Percentiles rank a stretch among this genome's conserved stretches.
phyloP scores from a whole-genome alignment of 192 early-diverging fungal genomes.

The Gryganskiella cystojenkinii region DNA sequence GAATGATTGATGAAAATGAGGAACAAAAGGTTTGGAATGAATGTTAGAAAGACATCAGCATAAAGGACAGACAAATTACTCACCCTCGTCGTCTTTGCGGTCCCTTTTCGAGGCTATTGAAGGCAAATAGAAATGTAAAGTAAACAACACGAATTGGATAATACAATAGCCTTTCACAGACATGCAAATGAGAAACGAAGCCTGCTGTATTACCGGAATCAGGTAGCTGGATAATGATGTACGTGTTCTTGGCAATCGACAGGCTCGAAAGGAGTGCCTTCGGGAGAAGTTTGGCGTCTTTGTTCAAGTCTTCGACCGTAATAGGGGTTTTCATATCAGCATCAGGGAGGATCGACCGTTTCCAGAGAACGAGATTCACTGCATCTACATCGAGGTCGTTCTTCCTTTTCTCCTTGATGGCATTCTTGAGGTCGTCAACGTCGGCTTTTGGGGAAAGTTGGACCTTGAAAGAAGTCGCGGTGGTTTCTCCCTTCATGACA shows the following conservation, averaged over 20 bases:
- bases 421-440: slow-evolving; percentile 18
- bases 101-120: slow-evolving; percentile 15
- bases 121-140: slow-evolving; percentile 2
- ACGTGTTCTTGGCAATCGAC: neutral
- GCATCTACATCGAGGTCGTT: slow-evolving; percentile 1
- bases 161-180: slow-evolving; percentile 5
- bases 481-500: slow-evolving; percentile 12
- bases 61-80: slow-evolving; percentile 9
- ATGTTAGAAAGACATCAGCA: neutral
- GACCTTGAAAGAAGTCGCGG: slow-evolving; percentile 9
- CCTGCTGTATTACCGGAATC: slow-evolving; percentile 1
- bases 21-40: too few species aligned
- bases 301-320: neutral
- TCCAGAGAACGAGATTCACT: neutral
- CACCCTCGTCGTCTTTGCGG: slow-evolving; percentile 8
- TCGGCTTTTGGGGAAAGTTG: neutral
- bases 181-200: neutral
- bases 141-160: slow-evolving; percentile 1
- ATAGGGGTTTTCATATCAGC: neutral
- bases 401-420: slow-evolving; percentile 2
- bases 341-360: slow-evolving; percentile 3
- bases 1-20: neutral
- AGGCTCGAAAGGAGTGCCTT: neutral
- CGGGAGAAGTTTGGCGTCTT: neutral
- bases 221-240: slow-evolving; percentile 7